A percentile compares a stretch with the other conserved stretches of the same genome.
Evolutionary conservation across 2,329 filamentous ascomycete genomes (phyloP).

Genomic region (Aspergillus tamarii): DNA sequence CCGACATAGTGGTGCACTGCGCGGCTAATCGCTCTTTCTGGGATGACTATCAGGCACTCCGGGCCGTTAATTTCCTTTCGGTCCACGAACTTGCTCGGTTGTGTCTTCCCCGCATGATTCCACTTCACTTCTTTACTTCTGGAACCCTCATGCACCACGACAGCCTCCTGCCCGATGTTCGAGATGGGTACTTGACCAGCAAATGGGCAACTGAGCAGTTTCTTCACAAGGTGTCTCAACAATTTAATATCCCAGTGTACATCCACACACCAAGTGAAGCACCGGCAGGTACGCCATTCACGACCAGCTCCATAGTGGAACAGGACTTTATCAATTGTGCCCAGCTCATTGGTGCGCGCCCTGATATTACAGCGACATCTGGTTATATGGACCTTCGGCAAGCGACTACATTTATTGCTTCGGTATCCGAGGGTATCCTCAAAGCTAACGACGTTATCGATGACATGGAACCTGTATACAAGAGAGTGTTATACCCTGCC

Average conservation of each 20-base stretch:
- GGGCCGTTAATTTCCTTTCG: constrained; percentile 26
- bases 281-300: neutral
- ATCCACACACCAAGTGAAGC: neutral
- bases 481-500: neutral
- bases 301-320: neutral
- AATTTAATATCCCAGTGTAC: neutral
- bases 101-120: constrained; percentile 11
- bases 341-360: neutral
- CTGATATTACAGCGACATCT: too few species aligned
- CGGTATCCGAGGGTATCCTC: neutral
- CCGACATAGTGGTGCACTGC: constrained; percentile 57
- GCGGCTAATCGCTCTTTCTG: constrained; percentile 43
- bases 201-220: neutral
- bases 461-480: neutral
- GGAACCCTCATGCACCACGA: constrained; percentile 17
- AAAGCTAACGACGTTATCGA: neutral
- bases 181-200: neutral
- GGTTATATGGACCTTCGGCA: neutral
- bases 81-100: constrained; percentile 26
- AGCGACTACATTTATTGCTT: neutral
- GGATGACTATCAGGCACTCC: constrained; percentile 32
- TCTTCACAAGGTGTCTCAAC: neutral
- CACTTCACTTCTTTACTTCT: constrained; percentile 33
- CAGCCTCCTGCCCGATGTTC: too few species aligned
- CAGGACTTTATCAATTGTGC: neutral